Base-by-base conservation (phyloP, 2,329 filamentous ascomycete genomes). In the Microcera coccophila region DNA sequence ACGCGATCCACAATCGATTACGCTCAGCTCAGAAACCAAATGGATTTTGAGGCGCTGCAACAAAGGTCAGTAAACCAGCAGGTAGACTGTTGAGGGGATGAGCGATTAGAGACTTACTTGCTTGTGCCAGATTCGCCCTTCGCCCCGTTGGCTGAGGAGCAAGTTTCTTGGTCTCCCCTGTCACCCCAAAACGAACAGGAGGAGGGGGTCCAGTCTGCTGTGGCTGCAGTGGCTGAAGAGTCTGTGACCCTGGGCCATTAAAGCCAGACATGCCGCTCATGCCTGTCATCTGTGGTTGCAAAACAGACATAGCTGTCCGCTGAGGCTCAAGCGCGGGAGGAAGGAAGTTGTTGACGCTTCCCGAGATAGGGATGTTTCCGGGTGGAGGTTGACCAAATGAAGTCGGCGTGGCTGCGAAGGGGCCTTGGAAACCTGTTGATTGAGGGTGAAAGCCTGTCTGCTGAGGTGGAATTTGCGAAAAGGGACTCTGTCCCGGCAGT, bases 51-150 rank as follows among this genome's bases (percentile, higher is more conserved):
- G 74, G 74, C 21, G 74, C 74, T 77, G 28, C 14, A 33, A 12
- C 17, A 20, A 38, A 34, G 24, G 43, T 62, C 34, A 62, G 52
- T 36, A 41, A 38, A 4, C 10, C 3, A 22, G 36, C 22, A 41
- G 7, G 17, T 4, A 9, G 14, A 32, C 11, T 32, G 29, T 22
- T 4, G 15, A 34, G 20, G 11, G n/a, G 7, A 11, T 14, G 9
- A 31, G n/a, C n/a, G 29, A 17, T 10, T 15, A 38, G 14, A 19
- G 31, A 90, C 91, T 85, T 84, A 97, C 91, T 98, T 61, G 93
- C 93, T 81, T 94, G 87, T 39, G 87, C 78, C 54, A 98, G 76
- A 65, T 97, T 96, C 43, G 93, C 93, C 72, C 87, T 82, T 58
- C 86, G 76, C 51, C 93, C 93, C 5, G 93, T 98, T 20, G 89